phyloP scores from a whole-genome alignment of 768 basidiomycete genomes.

The Suillus hirtellus region DNA sequence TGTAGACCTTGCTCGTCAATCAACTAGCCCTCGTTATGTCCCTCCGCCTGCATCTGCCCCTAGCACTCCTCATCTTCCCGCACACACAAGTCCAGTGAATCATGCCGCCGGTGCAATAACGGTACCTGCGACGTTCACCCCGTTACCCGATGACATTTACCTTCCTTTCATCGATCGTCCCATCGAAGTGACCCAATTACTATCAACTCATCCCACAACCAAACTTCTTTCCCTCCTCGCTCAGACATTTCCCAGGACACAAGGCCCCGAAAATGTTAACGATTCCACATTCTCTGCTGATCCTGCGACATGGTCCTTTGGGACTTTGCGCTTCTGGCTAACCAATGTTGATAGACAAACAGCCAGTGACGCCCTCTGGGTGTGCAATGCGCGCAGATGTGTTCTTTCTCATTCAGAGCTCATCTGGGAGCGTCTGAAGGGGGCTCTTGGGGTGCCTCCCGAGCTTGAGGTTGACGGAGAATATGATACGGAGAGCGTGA shows the following conservation, averaged over 20 bases:
- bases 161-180: conserved; percentile 88
- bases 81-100: conserved; percentile 13
- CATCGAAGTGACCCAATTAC: conserved; percentile 68
- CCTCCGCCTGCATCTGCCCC: conserved; percentile 21
- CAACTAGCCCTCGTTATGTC: conserved; percentile 44
- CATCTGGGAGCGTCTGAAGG: conserved; percentile 90
- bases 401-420: conserved; percentile 78
- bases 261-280: conserved; percentile 29
- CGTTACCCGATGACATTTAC: conserved; percentile 72
- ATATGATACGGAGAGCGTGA: conserved; percentile 30
- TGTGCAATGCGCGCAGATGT: conserved; percentile 69
- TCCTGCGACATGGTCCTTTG: conserved; percentile 69
- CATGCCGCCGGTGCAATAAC: conserved; percentile 13
- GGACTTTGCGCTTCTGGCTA: conserved; percentile 69
- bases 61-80: conserved; percentile 18
- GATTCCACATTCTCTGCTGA: conserved; percentile 45
- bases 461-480: conserved; percentile 66
- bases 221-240: conserved; percentile 72
- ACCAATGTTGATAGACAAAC: conserved; percentile 61
- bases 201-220: conserved; percentile 63
- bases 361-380: conserved; percentile 73
- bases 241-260: conserved; percentile 58
- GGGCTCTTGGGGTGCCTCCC: conserved; percentile 82
- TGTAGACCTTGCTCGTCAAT: conserved; percentile 67
- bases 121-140: conserved; percentile 65